Percentiles rank a stretch among this genome's conserved stretches.
These are phyloP conservation scores for Lolium multiflorum DNA, from an alignment of 176 grass and related monocot genomes.

Conservation along the genomic window DNA sequence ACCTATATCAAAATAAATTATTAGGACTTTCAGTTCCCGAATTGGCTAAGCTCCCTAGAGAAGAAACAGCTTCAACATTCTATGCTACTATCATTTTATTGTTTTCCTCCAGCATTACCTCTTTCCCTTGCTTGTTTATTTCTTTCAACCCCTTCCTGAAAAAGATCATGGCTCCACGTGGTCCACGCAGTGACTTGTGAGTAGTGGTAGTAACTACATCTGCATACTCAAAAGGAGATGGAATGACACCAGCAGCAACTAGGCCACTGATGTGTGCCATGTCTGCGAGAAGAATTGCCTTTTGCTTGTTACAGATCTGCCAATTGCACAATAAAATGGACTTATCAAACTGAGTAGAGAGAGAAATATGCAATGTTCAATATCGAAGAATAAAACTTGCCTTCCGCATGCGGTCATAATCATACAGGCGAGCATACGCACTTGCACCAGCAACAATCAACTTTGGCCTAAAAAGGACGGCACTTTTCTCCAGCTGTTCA, in stretches of 20 bases:
- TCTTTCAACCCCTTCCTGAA: slow-evolving; percentile 95
- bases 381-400: slow-evolving; percentile 49
- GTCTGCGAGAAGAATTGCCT: slow-evolving; percentile 95
- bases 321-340: slow-evolving; percentile 33
- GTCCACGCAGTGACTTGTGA: slow-evolving; percentile 98
- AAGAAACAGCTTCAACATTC: slow-evolving; percentile 40
- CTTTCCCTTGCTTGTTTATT: slow-evolving; percentile 93
- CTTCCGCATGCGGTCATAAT: slow-evolving; percentile 90
- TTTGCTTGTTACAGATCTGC: slow-evolving; percentile 98
- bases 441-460: slow-evolving; percentile 97
- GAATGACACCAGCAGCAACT: slow-evolving; percentile 89
- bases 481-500: slow-evolving; percentile 90
- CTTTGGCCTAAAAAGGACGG: slow-evolving; percentile 91
- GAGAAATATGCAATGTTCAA: slow-evolving; percentile 1
- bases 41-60: not conserved
- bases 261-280: slow-evolving; percentile 99
- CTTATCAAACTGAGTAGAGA: slow-evolving; percentile 36
- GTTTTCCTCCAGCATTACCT: slow-evolving; percentile 51
- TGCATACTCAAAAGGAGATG: slow-evolving; percentile 97
- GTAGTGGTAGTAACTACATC: slow-evolving; percentile 99
- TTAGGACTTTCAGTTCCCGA: slow-evolving; percentile 31
- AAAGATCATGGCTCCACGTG: slow-evolving; percentile 99
- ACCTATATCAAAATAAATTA: slow-evolving; percentile 57
- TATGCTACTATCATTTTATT: slow-evolving; percentile 36
- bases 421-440: slow-evolving; percentile 97